Evolutionary conservation across 371 early-diverging fungal genomes (phyloP), one percentile per base, ranked within the genome.

Genomic region (Mucor velutinosus): DNA sequence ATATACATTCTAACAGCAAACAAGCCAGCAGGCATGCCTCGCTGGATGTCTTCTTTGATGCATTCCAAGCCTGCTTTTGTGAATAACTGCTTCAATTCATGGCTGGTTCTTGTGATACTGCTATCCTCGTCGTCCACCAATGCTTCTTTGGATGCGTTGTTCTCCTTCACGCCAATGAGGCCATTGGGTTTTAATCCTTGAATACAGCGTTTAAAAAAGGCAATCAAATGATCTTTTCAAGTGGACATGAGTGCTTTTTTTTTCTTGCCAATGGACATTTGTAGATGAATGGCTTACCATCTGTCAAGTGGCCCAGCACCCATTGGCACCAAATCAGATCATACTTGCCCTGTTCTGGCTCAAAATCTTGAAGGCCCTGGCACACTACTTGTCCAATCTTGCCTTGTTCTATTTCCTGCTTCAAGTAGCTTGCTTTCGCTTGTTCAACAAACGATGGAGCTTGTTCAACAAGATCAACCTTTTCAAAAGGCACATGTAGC

Each of bases 321-420:
- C 98, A 98, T 76, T 98, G 98, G 69, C 92, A 94, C 98, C 98
- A 98, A 29, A 98, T 94, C 39, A 94, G 74, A 72, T 96, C 94
- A 79, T 95, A 96, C 29, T 88, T 83, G 4, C 81, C 84, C 33
- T 80, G 68, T n/a, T 86, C 85, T 12, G 97, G 97, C 19, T 56
- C 60, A 66, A 97, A 95, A 25, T 89, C 87, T 70, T 98, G 97
- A 64, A 98, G 74, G 0, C 97, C 98, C 15, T 78, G 62, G 29
- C 90, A 86, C 14, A 88, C 79, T 33, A 91, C 86, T 29, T 86
- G 72, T 0, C 88, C 89, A 0, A 94, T 86, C 39, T 76, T 69
- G 5, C 85, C 89, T 11, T 69, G 59, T 14, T 76, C 75, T 1
- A 81, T 81, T 66, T 92, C 92, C 1, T 83, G 69, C 14, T 76